Conservation (phyloP, 352 stramenopile genomes). For the Pythium periplocum region DNA sequence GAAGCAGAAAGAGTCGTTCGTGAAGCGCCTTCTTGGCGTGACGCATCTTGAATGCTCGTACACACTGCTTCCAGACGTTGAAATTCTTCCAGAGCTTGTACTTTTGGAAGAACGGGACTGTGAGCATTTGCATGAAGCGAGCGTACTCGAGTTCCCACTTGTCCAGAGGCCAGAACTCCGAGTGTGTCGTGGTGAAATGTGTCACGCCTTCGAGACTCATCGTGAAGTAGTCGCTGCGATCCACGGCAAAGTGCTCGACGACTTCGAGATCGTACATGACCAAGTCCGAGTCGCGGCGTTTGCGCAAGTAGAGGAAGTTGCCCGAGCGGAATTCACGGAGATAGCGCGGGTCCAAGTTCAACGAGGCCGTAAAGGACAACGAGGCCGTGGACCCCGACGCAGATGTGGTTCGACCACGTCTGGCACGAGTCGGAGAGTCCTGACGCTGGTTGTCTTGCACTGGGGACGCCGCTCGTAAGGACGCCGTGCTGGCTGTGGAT, state of each 20-base stretch:
- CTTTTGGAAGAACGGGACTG: constrained; percentile 89
- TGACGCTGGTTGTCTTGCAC: background rate
- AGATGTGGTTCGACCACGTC: constrained; percentile 1
- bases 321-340: constrained; percentile 67
- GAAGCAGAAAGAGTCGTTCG: constrained; percentile 86
- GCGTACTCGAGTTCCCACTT: constrained; percentile 92
- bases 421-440: constrained; percentile 4
- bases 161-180: constrained; percentile 89
- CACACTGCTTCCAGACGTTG: constrained; percentile 89
- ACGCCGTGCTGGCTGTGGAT: constrained; percentile 1
- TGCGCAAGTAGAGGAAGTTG: constrained; percentile 81
- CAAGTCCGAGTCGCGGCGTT: constrained; percentile 53
- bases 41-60: constrained; percentile 84
- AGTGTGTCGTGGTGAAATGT: constrained; percentile 84
- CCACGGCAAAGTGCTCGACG: constrained; percentile 79
- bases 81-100: constrained; percentile 95
- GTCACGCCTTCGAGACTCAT: constrained; percentile 91
- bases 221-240: constrained; percentile 89
- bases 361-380: constrained; percentile 67
- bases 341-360: constrained; percentile 72
- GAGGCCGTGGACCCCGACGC: background rate
- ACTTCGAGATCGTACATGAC: constrained; percentile 84
- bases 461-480: constrained; percentile 10
- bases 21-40: constrained; percentile 80
- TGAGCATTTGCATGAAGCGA: constrained; percentile 88